Evolutionary conservation across 1,284 basidiomycete species (phyloP), one percentile per base, ranked within the genome.

Genomic region (Anthracocystis walkeri): DNA sequence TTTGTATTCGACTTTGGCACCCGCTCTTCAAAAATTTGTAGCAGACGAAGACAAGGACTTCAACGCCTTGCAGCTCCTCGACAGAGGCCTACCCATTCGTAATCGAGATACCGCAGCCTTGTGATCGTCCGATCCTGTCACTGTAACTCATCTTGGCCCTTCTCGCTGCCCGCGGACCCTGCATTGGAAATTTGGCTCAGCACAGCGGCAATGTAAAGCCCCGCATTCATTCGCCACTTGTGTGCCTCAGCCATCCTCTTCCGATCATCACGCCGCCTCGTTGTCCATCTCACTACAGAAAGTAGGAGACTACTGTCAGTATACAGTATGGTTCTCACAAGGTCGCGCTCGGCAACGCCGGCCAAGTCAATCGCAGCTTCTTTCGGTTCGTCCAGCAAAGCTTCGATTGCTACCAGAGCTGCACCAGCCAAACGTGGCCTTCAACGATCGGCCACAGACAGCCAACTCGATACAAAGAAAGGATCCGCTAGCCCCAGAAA

Each of bases 261-360:
- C 27, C 48, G 8, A 11, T n/a, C 48, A 31, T 31, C 48, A 31
- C 29, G n/a, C 4, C 29, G 18, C 48, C 20, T 27, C 3, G 40
- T 29, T 29, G 29, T 29, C 29, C 29, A 29, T 5, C 5, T 29
- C 29, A 29, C 8, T 29, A 5, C 5, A 8, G 29, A 29, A 29
- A 29, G 27, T n/a, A 2, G 16, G 12, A 33, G n/a, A 14, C 35
- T 16, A 23, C 11, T 8, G 16, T 35, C 31, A 14, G 31, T 14
- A 6, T 16, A 18, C 25, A 40, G 0, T 35, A 75, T 75, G 72
- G 72, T 69, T 29, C 46, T 75, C 35, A 75, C 72, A 33, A 61
- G 72, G 20, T 69, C 72, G 8, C 65, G 72, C 21, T 75, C 72
- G 27, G 72, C 66, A 4, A 69, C 72, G 21, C 72, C 72, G 18